A percentile compares a stretch with the other conserved stretches of the same genome.
phyloP scores from a whole-genome alignment of 1,284 basidiomycete species.

The Tilletia horrida region DNA sequence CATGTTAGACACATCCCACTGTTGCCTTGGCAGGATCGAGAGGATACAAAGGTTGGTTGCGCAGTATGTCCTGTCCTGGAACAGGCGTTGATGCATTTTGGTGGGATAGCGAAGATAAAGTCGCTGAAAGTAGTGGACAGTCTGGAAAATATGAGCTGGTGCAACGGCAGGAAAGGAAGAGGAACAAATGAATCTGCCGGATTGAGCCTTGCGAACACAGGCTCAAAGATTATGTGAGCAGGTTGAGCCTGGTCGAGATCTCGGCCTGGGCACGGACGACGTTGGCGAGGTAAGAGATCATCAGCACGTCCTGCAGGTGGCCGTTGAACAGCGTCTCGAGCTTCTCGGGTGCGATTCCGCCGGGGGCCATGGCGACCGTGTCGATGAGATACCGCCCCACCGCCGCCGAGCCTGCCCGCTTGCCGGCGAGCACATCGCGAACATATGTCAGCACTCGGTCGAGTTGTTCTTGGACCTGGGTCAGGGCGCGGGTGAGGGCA shows the following conservation, averaged over 20 bases:
- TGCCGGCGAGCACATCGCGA: constrained; percentile 72
- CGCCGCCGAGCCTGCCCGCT: constrained; percentile 75
- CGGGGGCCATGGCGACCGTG: constrained; percentile 59
- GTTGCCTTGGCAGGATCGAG: too few relatives aligned
- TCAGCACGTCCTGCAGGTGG: constrained; percentile 73
- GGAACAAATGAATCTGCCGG: too few relatives aligned
- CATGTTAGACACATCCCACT: too few relatives aligned
- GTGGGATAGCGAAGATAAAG: too few relatives aligned
- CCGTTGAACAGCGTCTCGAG: constrained; percentile 52
- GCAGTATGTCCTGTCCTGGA: too few relatives aligned
- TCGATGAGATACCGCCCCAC: constrained; percentile 90
- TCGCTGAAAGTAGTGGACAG: too few relatives aligned
- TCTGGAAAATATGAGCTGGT: too few relatives aligned
- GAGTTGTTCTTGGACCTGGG: constrained; percentile 72
- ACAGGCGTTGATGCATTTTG: too few relatives aligned
- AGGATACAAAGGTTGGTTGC: too few relatives aligned
- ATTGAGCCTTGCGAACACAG: too few relatives aligned
- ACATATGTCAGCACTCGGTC: constrained; percentile 84
- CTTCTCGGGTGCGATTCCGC: constrained; percentile 27
- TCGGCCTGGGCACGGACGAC: constrained; percentile 91
- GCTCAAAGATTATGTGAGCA: constrained; percentile 65
- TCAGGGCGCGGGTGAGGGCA: constrained; percentile 68
- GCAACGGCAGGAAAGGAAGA: too few relatives aligned
- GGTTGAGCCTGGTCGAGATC: constrained; percentile 80
- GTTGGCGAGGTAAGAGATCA: constrained; percentile 92